Evolutionary conservation across 2,329 filamentous ascomycete genomes (phyloP).

Genomic region (Fusarium sp.): DNA sequence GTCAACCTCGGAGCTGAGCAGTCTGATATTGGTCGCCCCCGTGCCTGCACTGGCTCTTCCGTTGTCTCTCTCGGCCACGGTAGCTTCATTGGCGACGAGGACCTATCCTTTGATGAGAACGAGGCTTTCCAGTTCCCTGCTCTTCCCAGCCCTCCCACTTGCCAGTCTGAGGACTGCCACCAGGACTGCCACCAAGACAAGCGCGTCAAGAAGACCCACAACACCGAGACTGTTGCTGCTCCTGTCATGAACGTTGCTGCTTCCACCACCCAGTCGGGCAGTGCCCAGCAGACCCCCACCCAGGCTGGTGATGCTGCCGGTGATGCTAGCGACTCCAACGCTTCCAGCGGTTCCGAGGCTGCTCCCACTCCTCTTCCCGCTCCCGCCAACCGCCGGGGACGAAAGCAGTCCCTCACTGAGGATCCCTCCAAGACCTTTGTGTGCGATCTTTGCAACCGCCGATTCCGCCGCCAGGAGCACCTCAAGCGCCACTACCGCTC

Average conservation of each 20-base stretch:
- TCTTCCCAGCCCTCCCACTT: slow-evolving; percentile 68
- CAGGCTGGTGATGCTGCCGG: slow-evolving; percentile 52
- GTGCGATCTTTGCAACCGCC: slow-evolving; percentile 94
- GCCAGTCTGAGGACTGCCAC: slow-evolving; percentile 60
- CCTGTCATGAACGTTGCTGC: slow-evolving; percentile 58
- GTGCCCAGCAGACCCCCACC: slow-evolving; percentile 51
- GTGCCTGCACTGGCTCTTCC: slow-evolving; percentile 75
- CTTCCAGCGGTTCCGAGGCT: slow-evolving; percentile 59
- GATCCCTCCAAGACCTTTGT: slow-evolving; percentile 99
- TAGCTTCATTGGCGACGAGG: slow-evolving; percentile 80
- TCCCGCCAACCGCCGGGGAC: slow-evolving; percentile 88
- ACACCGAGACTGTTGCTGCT: slow-evolving; percentile 55
- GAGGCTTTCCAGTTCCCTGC: slow-evolving; percentile 70
- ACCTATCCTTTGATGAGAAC: slow-evolving; percentile 80
- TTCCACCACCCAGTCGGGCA: slow-evolving; percentile 49
- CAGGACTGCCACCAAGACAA: slow-evolving; percentile 66
- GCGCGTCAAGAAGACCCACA: slow-evolving; percentile 65
- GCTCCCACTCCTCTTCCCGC: slow-evolving; percentile 58
- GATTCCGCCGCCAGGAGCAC: slow-evolving; percentile 98
- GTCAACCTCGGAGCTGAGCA: slow-evolving; percentile 69
- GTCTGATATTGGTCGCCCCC: slow-evolving; percentile 74
- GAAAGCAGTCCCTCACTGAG: slow-evolving; percentile 98
- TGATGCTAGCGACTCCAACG: slow-evolving; percentile 54
- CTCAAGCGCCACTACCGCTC: slow-evolving; percentile 99
- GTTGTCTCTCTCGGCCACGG: slow-evolving; percentile 79